phyloP scores from a whole-genome alignment of 768 basidiomycete genomes.

The Lentinula boryana region DNA sequence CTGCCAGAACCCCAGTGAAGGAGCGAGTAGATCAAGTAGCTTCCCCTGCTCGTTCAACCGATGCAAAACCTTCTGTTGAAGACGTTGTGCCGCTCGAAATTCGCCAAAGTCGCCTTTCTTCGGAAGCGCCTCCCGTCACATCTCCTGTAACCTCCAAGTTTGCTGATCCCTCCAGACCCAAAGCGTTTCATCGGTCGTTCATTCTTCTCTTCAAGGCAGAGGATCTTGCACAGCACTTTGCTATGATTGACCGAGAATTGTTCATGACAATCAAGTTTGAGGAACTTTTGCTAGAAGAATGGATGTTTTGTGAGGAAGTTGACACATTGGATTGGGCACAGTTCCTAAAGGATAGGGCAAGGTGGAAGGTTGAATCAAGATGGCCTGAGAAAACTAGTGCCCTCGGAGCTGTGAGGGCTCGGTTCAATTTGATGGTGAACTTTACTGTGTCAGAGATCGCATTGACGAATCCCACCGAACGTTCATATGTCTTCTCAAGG shows the following conservation, averaged over 20 bases:
- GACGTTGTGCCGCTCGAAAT: constrained; percentile 67
- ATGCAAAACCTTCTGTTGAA: constrained; percentile 47
- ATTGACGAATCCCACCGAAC: constrained; percentile 60
- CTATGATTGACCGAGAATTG: constrained; percentile 84
- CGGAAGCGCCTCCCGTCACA: constrained; percentile 16
- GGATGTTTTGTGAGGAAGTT: constrained; percentile 56
- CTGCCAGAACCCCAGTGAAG: not conserved
- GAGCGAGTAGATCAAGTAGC: constrained; percentile 16
- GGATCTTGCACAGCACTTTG: constrained; percentile 68
- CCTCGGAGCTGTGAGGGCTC: constrained; percentile 65
- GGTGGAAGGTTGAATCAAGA: constrained; percentile 58
- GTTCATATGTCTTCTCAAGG: constrained; percentile 63
- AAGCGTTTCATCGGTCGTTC: constrained; percentile 61
- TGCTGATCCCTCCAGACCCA: constrained; percentile 26
- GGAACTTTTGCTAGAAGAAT: constrained; percentile 74
- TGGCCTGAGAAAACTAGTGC: constrained; percentile 61
- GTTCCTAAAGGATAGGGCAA: constrained; percentile 70
- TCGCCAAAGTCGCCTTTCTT: constrained; percentile 48
- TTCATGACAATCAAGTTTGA: constrained; percentile 84
- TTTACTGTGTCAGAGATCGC: constrained; percentile 81
- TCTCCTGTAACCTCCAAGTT: constrained; percentile 28
- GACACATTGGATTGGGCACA: constrained; percentile 80
- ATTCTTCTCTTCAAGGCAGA: constrained; percentile 59
- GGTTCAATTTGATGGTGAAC: constrained; percentile 81
- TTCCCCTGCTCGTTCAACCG: constrained; percentile 24